Evolutionary conservation across 2,329 filamentous ascomycete species (phyloP).

Genomic region (Talaromyces sp.): DNA sequence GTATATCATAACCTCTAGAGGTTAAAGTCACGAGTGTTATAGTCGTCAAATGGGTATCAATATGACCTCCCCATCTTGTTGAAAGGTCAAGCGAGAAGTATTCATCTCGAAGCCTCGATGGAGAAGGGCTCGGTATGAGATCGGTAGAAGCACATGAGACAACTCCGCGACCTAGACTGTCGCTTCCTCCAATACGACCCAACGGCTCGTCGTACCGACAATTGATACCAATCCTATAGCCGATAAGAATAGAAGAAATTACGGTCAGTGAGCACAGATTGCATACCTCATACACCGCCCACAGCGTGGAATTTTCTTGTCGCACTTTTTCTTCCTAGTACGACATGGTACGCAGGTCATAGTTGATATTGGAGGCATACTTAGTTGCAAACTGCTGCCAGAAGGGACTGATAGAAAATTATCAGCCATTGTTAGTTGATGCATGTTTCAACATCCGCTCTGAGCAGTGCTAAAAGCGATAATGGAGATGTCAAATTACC

Average conservation of each 20-base stretch:
- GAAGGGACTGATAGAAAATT: background rate
- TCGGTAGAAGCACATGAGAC: background rate
- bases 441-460: background rate
- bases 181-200: background rate
- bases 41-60: background rate
- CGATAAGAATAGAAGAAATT: background rate
- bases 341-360: slow-evolving; percentile 6
- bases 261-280: background rate
- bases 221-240: background rate
- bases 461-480: background rate
- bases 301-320: slow-evolving; percentile 2
- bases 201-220: background rate
- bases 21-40: background rate
- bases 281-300: slow-evolving; percentile 1
- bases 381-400: background rate
- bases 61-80: background rate
- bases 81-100: background rate
- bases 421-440: background rate
- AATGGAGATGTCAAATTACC: background rate
- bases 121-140: background rate
- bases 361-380: background rate
- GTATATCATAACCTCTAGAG: background rate
- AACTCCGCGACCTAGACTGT: background rate
- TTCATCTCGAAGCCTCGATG: background rate
- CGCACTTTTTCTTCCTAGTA: slow-evolving; percentile 9